A percentile compares a stretch with the other conserved stretches of the same genome.
Evolutionary conservation across 805 yeast genomes (phyloP).

Genomic region (Ogataea nitratoaversa): DNA sequence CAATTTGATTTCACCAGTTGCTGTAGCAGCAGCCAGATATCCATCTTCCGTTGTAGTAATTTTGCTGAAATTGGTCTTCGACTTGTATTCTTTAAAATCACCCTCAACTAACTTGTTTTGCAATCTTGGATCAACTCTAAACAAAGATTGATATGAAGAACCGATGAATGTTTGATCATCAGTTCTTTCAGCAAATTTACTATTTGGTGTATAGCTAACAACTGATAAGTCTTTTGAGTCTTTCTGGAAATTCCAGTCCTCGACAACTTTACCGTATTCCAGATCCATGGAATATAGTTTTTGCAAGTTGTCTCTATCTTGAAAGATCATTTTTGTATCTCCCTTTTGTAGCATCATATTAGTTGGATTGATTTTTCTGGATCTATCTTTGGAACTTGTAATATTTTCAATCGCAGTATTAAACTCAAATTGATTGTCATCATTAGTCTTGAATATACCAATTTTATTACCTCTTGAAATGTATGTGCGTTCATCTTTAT

Average conservation of each 20-base stretch:
- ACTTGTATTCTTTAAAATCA: conserved; percentile 49
- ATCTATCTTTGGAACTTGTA: conserved; percentile 45
- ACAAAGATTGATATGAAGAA: conserved; percentile 57
- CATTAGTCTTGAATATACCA: conserved; percentile 71
- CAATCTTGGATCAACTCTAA: conserved; percentile 78
- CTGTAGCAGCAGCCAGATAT: conserved; percentile 69
- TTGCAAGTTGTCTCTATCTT: conserved; percentile 41
- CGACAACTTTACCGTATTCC: conserved; percentile 76
- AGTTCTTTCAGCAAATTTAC: conserved; percentile 70
- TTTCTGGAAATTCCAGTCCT: conserved; percentile 66
- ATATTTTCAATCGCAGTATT: conserved; percentile 65
- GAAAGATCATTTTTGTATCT: conserved; percentile 66
- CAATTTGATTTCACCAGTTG: conserved; percentile 70
- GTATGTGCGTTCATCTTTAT: conserved; percentile 64
- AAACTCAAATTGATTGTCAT: conserved; percentile 51
- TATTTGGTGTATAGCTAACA: conserved; percentile 61
- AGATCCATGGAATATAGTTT: conserved; percentile 72
- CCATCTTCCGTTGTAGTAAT: conserved; percentile 73
- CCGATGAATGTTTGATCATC: conserved; percentile 74
- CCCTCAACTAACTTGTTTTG: conserved; percentile 57
- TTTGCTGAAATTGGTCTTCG: conserved; percentile 52
- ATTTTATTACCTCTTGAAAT: conserved; percentile 75
- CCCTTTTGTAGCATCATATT: conserved; percentile 74
- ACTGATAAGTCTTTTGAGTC: conserved; percentile 35
- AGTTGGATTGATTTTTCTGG: conserved; percentile 42